A percentile compares a stretch with the other conserved stretches of the same genome.
Conservation (phyloP, 2,329 filamentous ascomycete genomes). For the Stagonosporopsis vannaccii region DNA sequence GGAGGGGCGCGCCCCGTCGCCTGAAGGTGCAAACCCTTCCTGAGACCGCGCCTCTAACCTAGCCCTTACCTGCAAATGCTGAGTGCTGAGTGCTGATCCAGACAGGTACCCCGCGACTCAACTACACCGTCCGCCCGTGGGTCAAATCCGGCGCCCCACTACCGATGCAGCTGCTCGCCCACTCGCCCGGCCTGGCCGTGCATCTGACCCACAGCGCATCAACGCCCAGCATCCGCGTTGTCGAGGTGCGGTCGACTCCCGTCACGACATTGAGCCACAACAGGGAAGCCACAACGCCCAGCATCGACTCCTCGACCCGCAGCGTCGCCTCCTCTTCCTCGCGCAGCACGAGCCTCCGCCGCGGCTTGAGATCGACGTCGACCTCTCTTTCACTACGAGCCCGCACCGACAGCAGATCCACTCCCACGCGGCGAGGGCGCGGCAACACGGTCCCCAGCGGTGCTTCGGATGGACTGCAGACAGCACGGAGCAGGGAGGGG, state of each 20-base stretch:
- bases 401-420: conserved; percentile 11
- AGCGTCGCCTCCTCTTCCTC: neutral
- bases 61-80: conserved; percentile 1
- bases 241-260: neutral
- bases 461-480: neutral
- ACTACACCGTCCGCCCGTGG: conserved; percentile 38
- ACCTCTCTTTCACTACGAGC: conserved; percentile 19
- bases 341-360: conserved; percentile 1
- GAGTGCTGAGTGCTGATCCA: conserved; percentile 34
- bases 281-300: conserved; percentile 7
- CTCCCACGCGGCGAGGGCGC: conserved; percentile 22
- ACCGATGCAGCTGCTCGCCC: conserved; percentile 23
- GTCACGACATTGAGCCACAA: too few relatives aligned
- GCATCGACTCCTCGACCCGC: conserved; percentile 1
- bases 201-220: neutral
- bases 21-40: conserved; percentile 46
- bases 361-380: conserved; percentile 9
- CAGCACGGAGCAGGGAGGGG: neutral
- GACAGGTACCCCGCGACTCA: conserved; percentile 28
- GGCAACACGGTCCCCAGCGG: conserved; percentile 27
- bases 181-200: conserved; percentile 7
- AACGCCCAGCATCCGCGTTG: neutral
- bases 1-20: conserved; percentile 34
- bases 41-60: conserved; percentile 30
- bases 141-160: conserved; percentile 34